A percentile compares a stretch with the other conserved stretches of the same genome.
phyloP scores from a whole-genome alignment of 129 eudicot genomes.

The Ambrosia trifida region DNA sequence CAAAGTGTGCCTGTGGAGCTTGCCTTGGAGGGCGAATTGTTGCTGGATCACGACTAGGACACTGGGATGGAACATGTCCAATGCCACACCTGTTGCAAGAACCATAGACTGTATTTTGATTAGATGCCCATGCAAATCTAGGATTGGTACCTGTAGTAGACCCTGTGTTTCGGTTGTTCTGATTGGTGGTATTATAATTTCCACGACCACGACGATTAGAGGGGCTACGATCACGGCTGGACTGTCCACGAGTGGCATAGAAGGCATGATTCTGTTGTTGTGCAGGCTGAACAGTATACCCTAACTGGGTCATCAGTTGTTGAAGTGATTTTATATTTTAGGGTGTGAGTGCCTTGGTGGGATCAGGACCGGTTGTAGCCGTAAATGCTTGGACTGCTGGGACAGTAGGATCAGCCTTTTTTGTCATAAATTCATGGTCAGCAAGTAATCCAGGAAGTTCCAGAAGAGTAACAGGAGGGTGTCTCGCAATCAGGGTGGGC shows the following conservation, averaged over 20 bases:
- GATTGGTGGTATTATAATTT: not conserved
- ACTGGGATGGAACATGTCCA: not conserved
- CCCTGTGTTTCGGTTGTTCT: not conserved
- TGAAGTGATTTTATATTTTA: not conserved
- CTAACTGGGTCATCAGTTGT: not conserved
- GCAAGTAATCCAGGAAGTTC: no score
- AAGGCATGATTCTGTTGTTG: not conserved
- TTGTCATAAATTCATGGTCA: no score
- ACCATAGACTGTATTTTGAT: not conserved
- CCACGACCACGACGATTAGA: not conserved
- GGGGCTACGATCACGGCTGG: not conserved
- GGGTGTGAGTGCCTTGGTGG: not conserved
- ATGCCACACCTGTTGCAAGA: not conserved
- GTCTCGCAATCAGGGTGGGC: no score
- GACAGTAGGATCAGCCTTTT: no score
- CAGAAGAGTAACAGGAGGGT: no score
- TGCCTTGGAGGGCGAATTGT: conserved; percentile 1
- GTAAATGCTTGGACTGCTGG: no score
- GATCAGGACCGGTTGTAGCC: no score
- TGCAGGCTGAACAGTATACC: not conserved
- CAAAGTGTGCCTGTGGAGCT: conserved; percentile 1
- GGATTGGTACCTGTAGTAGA: not conserved
- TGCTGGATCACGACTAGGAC: not conserved
- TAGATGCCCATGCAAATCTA: conserved; percentile 12
- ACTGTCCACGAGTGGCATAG: not conserved